Evolutionary conservation across 257 asterid genomes (phyloP).

Genomic region (Solanum neorickii): DNA sequence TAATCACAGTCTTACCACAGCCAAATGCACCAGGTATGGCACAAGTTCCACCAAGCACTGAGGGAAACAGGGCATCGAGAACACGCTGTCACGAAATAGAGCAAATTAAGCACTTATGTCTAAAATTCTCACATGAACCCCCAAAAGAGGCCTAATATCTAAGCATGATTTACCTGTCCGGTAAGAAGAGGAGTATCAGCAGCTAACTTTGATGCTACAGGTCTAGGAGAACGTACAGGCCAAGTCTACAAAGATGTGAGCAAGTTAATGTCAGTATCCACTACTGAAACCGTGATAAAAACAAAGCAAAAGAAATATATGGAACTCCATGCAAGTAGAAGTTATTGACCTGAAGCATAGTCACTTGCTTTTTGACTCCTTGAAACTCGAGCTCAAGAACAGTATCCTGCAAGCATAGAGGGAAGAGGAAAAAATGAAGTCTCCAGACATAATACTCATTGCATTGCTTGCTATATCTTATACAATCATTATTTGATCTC

Average conservation of each 20-base stretch:
- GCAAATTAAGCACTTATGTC: neutral
- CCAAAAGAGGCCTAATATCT: neutral
- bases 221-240: constrained; percentile 99
- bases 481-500: neutral
- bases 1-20: constrained; percentile 97
- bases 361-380: constrained; percentile 80
- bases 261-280: constrained; percentile 1
- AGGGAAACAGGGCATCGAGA: constrained; percentile 96
- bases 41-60: constrained; percentile 99
- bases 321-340: neutral
- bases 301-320: neutral
- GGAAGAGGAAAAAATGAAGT: constrained; percentile 5
- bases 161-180: constrained; percentile 65
- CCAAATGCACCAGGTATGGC: constrained; percentile 99
- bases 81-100: constrained; percentile 63
- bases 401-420: constrained; percentile 58
- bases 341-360: constrained; percentile 88
- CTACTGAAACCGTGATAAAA: neutral
- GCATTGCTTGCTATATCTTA: neutral
- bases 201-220: constrained; percentile 91
- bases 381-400: constrained; percentile 99
- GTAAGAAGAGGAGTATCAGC: constrained; percentile 99
- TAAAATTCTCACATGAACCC: neutral
- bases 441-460: neutral
- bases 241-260: constrained; percentile 49